These are phyloP conservation scores for Discostella stelligeroides DNA, from an alignment of 108 stramenopile species.

Conservation along the genomic window DNA sequence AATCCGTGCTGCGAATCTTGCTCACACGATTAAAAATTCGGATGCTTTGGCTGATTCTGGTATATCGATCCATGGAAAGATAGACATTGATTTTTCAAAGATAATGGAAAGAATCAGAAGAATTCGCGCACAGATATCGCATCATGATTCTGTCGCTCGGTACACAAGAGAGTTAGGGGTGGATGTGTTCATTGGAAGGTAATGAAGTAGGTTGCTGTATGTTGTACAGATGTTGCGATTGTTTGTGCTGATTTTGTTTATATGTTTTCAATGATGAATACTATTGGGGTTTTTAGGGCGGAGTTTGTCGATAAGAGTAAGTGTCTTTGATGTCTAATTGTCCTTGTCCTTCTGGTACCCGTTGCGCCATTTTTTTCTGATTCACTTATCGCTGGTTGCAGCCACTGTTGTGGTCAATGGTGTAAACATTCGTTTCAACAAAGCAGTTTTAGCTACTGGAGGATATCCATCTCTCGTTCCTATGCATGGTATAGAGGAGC, in stretches of 20 bases:
- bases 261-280: not conserved
- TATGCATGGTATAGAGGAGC: conserved; percentile 61
- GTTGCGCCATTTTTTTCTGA: not conserved
- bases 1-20: conserved; percentile 70
- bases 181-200: conserved; percentile 61
- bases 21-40: conserved; percentile 51
- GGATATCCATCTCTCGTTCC: conserved; percentile 76
- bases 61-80: conserved; percentile 45
- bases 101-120: conserved; percentile 86
- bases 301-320: conserved; percentile 55
- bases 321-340: not conserved
- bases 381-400: not conserved
- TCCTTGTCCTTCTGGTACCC: too few relatives aligned
- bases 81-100: conserved; percentile 80
- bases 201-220: too few relatives aligned
- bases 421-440: conserved; percentile 60
- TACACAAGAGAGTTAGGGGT: conserved; percentile 73
- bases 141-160: conserved; percentile 81
- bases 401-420: conserved; percentile 64
- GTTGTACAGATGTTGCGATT: not conserved
- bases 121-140: conserved; percentile 73
- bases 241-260: not conserved
- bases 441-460: conserved; percentile 85
- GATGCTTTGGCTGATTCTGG: conserved; percentile 66
- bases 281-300: conserved; percentile 21